Base-by-base conservation (phyloP, 352 stramenopile species). In the Blastocystis hominis region DNA sequence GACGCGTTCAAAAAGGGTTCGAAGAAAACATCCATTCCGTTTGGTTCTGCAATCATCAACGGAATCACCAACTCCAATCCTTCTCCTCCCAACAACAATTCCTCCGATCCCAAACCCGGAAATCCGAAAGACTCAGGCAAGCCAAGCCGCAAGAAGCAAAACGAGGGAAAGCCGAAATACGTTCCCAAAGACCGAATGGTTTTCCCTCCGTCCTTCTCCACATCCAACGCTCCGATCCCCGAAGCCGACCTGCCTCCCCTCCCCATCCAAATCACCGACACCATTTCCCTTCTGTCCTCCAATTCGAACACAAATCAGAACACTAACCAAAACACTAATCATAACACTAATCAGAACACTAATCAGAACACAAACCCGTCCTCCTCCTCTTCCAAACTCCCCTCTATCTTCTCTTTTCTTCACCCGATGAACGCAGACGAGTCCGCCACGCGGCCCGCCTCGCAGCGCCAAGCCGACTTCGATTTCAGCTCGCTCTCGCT, bases 341-440 rank as follows among this genome's bases (percentile, higher is more conserved):
- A 10, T 0, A 53, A 46, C n/a, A 38, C 47, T 15, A 69, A 50
- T 17, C 72, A 17, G 24, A 30, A 30, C 24, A 30, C 24, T 30
- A 30, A 30, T 30, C 24, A 30, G 24, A 30, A 30, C 10, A 54
- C 20, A 5, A 84, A 63, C 24, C 36, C 24, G 0, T 30, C 24
- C 24, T 30, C 24, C 24, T 30, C 24, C 24, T 30, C 24, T 30
- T 30, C 24, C 24, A 30, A 30, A n/a, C 47, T 84, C 38, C 47
- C 50, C 17, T 84, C 72, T 3, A 84, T 84, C 46, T 84, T 84
- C 42, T 84, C 72, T 13, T 64, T 84, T 20, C 56, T 84, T 7
- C 72, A 68, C 46, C 72, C 72, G 0, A 84, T 84, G 72, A 84
- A 69, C 30, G 38, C 40, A 47, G 40, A 63, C 4, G n/a, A 56